These are phyloP conservation scores for Colletotrichum incanum DNA, from an alignment of 2,329 filamentous ascomycete species.

Conservation along the genomic window DNA sequence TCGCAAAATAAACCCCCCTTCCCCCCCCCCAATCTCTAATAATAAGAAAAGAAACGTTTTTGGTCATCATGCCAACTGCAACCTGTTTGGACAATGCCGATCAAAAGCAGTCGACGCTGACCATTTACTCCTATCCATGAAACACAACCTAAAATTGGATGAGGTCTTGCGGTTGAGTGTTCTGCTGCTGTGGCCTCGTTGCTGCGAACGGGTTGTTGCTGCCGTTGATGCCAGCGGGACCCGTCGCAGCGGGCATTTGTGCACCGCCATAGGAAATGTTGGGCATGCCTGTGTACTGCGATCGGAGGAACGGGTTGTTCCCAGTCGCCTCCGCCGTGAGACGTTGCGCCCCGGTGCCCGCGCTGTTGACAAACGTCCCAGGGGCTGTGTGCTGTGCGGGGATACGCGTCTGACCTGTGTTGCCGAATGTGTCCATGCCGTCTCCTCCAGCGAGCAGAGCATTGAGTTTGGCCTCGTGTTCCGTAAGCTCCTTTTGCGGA, in stretches of 20 bases:
- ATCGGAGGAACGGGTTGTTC: conserved; percentile 90
- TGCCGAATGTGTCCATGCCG: conserved; percentile 97
- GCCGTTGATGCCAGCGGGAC: conserved; percentile 70
- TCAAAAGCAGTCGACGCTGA: background rate
- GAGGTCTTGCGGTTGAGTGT: conserved; percentile 69
- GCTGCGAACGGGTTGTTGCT: conserved; percentile 74
- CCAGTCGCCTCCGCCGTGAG: conserved; percentile 81
- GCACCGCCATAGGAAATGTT: conserved; percentile 67
- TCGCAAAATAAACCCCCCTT: conserved; percentile 9
- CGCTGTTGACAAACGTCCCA: conserved; percentile 96
- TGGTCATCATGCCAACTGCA: conserved; percentile 11
- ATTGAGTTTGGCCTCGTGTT: conserved; percentile 85
- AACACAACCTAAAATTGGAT: conserved; percentile 70
- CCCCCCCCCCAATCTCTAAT: conserved; percentile 11
- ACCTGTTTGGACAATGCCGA: conserved; percentile 18
- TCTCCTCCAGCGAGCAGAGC: conserved; percentile 88
- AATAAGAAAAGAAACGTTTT: conserved; percentile 6
- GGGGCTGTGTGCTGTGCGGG: conserved; percentile 97
- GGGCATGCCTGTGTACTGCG: conserved; percentile 86
- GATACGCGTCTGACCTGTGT: conserved; percentile 95
- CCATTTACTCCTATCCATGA: background rate
- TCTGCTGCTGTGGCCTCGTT: conserved; percentile 64
- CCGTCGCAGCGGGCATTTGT: conserved; percentile 69
- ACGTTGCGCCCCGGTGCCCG: conserved; percentile 83
- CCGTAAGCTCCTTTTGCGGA: conserved; percentile 71